These are phyloP conservation scores for Pleurotus sapidus DNA, from an alignment of 768 basidiomycete species.

Conservation along the genomic window DNA sequence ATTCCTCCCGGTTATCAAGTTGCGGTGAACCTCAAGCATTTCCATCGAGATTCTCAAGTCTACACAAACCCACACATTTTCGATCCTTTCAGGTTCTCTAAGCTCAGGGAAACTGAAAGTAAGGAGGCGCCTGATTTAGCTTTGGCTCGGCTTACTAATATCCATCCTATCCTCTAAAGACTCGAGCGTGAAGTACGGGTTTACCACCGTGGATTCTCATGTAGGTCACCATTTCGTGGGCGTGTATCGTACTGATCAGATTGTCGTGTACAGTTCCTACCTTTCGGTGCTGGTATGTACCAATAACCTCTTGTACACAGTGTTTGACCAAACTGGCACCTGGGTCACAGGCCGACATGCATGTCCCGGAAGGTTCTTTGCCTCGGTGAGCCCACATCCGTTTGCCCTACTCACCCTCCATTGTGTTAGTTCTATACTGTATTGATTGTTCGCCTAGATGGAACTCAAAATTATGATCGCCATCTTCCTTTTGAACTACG, in stretches of 20 bases:
- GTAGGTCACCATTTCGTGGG: slow-evolving; percentile 15
- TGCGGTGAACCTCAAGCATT: slow-evolving; percentile 30
- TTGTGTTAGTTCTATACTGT: too few relatives aligned
- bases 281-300: slow-evolving; percentile 33
- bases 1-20: slow-evolving; percentile 29
- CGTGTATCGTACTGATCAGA: slow-evolving; percentile 9
- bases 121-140: background rate
- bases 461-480: slow-evolving; percentile 35
- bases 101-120: slow-evolving; percentile 21
- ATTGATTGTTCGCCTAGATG: slow-evolving; percentile 18
- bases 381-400: background rate
- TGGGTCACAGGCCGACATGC: slow-evolving; percentile 27
- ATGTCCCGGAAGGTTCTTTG: slow-evolving; percentile 10
- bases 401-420: background rate
- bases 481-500: slow-evolving; percentile 31
- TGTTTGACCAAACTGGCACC: background rate
- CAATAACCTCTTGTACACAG: too few relatives aligned
- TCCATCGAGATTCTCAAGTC: slow-evolving; percentile 31
- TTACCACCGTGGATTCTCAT: slow-evolving; percentile 30
- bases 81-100: slow-evolving; percentile 34
- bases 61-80: slow-evolving; percentile 32
- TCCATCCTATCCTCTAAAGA: slow-evolving; percentile 7
- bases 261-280: slow-evolving; percentile 26
- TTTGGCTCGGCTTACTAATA: background rate
- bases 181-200: slow-evolving; percentile 28